Evolutionary conservation across 768 basidiomycete genomes (phyloP).

Genomic region (Gelatoporia subvermispora): DNA sequence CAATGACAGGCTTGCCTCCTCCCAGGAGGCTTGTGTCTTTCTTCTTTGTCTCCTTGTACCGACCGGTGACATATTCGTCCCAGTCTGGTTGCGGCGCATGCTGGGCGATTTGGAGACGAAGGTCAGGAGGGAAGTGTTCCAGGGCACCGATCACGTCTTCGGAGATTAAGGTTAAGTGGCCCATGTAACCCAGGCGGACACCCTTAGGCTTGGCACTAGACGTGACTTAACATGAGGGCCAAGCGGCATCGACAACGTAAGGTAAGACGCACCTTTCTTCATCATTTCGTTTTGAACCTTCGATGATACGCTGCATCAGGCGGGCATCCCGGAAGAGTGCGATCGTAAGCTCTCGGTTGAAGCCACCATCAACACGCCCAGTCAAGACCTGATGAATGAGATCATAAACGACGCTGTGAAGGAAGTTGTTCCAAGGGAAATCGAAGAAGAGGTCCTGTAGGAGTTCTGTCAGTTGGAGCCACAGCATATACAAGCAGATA

Average conservation of each 20-base stretch:
- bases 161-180: slow-evolving; percentile 89
- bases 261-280: slow-evolving; percentile 52
- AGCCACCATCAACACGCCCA: slow-evolving; percentile 75
- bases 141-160: slow-evolving; percentile 92
- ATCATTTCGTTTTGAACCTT: slow-evolving; percentile 81
- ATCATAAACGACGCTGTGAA: slow-evolving; percentile 96
- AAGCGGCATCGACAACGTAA: slow-evolving; percentile 1
- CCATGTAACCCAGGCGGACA: slow-evolving; percentile 91
- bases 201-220: slow-evolving; percentile 67
- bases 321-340: slow-evolving; percentile 83
- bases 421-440: slow-evolving; percentile 96
- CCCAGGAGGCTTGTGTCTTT: slow-evolving; percentile 78
- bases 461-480: too few relatives aligned
- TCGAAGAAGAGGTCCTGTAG: slow-evolving; percentile 88
- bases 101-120: slow-evolving; percentile 56
- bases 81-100: slow-evolving; percentile 78
- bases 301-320: slow-evolving; percentile 81
- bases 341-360: slow-evolving; percentile 80
- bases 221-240: slow-evolving; percentile 2
- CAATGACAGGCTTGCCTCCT: slow-evolving; percentile 73
- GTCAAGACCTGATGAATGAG: slow-evolving; percentile 92
- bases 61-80: slow-evolving; percentile 84
- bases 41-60: slow-evolving; percentile 82
- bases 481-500: background rate
- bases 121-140: slow-evolving; percentile 79